Evolutionary conservation across 768 basidiomycete genomes (phyloP).

Genomic region (Multifurca ochricompacta): DNA sequence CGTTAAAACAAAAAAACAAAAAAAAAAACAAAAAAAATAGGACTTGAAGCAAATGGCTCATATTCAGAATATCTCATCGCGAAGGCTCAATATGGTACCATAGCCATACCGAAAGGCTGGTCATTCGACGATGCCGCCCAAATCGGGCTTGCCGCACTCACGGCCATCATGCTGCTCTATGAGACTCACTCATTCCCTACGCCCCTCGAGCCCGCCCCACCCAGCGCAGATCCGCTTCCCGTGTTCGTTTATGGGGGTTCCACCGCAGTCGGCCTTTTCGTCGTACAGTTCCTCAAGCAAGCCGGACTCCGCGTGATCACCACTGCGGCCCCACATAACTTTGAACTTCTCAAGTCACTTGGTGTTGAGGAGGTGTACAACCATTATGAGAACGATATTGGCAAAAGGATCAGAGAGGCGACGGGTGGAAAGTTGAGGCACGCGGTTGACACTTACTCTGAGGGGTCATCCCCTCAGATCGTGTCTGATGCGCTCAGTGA

Average conservation of each 20-base stretch:
- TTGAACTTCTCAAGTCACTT: constrained; percentile 24
- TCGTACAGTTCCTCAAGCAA: constrained; percentile 6
- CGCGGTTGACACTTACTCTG: constrained; percentile 21
- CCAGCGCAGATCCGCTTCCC: too few relatives aligned
- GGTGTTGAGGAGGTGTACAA: constrained; percentile 31
- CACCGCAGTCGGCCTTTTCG: neutral
- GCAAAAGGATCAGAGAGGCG: constrained; percentile 23
- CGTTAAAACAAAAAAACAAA: too few relatives aligned
- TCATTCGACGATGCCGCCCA: constrained; percentile 2
- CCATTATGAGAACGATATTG: constrained; percentile 24
- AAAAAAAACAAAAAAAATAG: too few relatives aligned
- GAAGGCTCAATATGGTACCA: neutral
- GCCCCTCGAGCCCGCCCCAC: too few relatives aligned
- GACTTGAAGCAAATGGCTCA: neutral
- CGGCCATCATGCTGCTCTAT: neutral
- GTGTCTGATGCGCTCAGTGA: too few relatives aligned
- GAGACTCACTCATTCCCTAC: too few relatives aligned
- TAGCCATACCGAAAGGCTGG: neutral
- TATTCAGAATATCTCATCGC: neutral
- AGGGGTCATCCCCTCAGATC: too few relatives aligned
- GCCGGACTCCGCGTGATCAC: constrained; percentile 30
- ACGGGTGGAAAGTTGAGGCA: constrained; percentile 18
- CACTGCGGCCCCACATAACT: constrained; percentile 29
- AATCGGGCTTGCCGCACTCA: neutral
- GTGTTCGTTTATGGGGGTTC: too few relatives aligned